Conservation (phyloP, 345 rosid genomes). For the Sapria himalayana region DNA sequence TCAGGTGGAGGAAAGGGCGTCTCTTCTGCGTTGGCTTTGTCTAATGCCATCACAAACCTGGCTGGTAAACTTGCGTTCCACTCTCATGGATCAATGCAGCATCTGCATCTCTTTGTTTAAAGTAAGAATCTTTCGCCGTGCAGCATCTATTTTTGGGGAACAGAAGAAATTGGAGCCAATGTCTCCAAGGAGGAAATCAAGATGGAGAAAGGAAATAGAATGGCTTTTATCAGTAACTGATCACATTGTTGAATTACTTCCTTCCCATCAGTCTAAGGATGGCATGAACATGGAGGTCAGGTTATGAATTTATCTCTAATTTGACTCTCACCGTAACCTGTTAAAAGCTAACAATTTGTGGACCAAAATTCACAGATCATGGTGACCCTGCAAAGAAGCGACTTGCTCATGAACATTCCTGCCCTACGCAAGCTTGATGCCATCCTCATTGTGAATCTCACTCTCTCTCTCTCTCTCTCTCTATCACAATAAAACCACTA, state of each 20-base stretch:
- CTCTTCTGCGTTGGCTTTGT: slow-evolving; percentile 52
- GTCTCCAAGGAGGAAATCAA: slow-evolving; percentile 45
- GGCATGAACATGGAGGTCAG: slow-evolving; percentile 65
- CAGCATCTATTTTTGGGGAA: slow-evolving; percentile 81
- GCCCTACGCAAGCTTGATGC: slow-evolving; percentile 74
- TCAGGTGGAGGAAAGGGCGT: slow-evolving; percentile 69
- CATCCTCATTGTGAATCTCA: slow-evolving; percentile 53
- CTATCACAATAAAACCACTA: no score
- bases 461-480: no score
- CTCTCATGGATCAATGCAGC: neutral
- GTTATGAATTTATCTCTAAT: neutral
- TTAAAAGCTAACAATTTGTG: neutral
- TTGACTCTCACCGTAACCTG: neutral
- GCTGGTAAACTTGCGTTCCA: slow-evolving; percentile 19
- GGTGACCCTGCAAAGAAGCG: slow-evolving; percentile 69
- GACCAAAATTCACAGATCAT: slow-evolving; percentile 32
- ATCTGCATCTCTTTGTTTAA: neutral
- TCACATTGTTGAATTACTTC: slow-evolving; percentile 66
- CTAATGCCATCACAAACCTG: slow-evolving; percentile 54
- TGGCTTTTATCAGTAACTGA: slow-evolving; percentile 79
- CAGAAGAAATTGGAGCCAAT: slow-evolving; percentile 54
- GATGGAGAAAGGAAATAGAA: slow-evolving; percentile 78
- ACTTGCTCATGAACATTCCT: slow-evolving; percentile 71
- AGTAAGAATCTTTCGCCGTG: neutral
- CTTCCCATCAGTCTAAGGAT: slow-evolving; percentile 51